Conservation (phyloP, 2,329 filamentous ascomycete genomes). For the Hawksworthiomyces lignivorus region DNA sequence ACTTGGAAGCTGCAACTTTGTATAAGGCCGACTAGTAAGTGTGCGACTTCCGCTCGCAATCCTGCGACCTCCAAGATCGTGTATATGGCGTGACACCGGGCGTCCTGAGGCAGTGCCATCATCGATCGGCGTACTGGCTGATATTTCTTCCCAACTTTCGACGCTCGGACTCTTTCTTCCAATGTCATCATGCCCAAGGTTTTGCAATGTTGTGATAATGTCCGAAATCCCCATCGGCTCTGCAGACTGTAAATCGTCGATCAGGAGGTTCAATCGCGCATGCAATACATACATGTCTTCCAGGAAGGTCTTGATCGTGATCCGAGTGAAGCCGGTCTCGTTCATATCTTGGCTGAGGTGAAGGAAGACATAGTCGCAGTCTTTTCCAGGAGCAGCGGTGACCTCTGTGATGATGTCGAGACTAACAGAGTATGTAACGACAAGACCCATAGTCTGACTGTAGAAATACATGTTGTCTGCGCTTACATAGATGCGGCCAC, state of each 20-base stretch:
- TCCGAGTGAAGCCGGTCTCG: slow-evolving; percentile 58
- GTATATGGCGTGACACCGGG: slow-evolving; percentile 25
- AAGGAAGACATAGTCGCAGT: slow-evolving; percentile 88
- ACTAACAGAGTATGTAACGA: slow-evolving; percentile 71
- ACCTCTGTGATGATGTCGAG: slow-evolving; percentile 78
- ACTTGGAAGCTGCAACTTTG: slow-evolving; percentile 72
- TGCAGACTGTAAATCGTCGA: slow-evolving; percentile 70
- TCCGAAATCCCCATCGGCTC: slow-evolving; percentile 61
- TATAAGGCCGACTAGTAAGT: not conserved
- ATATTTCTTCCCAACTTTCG: slow-evolving; percentile 93
- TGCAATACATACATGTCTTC: slow-evolving; percentile 80
- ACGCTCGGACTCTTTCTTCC: slow-evolving; percentile 61
- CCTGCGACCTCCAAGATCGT: slow-evolving; percentile 15
- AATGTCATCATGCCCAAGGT: slow-evolving; percentile 59
- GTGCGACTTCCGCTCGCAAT: not conserved
- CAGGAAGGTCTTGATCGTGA: slow-evolving; percentile 88
- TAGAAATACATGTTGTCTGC: slow-evolving; percentile 89
- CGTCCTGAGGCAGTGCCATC: slow-evolving; percentile 41
- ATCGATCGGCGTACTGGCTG: slow-evolving; percentile 40
- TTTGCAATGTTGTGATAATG: slow-evolving; percentile 64
- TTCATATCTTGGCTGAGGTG: slow-evolving; percentile 60
- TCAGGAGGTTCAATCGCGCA: slow-evolving; percentile 73
- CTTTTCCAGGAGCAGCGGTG: slow-evolving; percentile 78
- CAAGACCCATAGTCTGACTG: slow-evolving; percentile 85
- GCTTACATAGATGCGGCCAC: slow-evolving; percentile 79